These are phyloP conservation scores for Penicillium sp. DNA, from an alignment of 2,329 filamentous ascomycete species.

Conservation along the genomic window DNA sequence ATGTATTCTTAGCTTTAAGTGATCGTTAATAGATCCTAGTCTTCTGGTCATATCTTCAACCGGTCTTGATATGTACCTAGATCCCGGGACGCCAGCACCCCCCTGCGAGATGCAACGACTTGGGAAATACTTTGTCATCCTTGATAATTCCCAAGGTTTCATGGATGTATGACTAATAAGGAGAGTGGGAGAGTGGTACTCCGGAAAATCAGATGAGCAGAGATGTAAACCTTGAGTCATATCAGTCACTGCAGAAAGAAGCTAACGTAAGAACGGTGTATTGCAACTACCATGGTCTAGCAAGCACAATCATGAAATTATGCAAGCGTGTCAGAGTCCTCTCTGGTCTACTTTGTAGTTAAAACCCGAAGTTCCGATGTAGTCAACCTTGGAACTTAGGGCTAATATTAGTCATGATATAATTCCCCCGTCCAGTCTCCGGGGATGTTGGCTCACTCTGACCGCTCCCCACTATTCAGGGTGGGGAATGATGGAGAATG, in stretches of 20 bases:
- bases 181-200: not conserved
- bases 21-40: not conserved
- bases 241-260: not conserved
- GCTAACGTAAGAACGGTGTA: not conserved
- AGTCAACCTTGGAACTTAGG: not conserved
- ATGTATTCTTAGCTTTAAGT: not conserved
- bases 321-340: not conserved
- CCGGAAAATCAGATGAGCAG: no score
- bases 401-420: constrained; percentile 5
- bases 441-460: constrained; percentile 16
- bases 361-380: not conserved
- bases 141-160: not conserved
- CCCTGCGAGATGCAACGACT: not conserved
- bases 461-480: not conserved
- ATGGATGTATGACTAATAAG: not conserved
- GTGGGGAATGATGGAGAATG: constrained; percentile 2
- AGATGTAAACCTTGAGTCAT: not conserved
- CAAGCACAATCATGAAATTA: not conserved
- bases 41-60: not conserved
- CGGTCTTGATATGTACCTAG: not conserved
- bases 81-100: not conserved
- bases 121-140: not conserved
- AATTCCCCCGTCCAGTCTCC: not conserved
- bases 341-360: not conserved
- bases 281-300: not conserved